Evolutionary conservation across 768 basidiomycete species (phyloP), one percentile per base, ranked within the genome.

Genomic region (Tylopilus balloui): DNA sequence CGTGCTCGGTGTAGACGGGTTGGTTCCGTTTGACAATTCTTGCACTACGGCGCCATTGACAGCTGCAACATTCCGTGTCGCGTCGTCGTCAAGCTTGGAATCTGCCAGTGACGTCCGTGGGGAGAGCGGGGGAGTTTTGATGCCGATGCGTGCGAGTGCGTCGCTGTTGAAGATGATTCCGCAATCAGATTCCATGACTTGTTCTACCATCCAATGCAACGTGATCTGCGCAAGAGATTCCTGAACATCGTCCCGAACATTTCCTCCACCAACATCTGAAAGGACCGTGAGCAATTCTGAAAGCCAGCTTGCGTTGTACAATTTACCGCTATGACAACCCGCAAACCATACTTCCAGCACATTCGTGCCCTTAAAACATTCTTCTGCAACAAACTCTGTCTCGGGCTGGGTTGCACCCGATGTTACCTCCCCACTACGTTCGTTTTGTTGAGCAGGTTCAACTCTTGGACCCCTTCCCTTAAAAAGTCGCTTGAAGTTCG

Each of bases 271-370:
- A 17, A 90, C 71, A 60, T 89, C 87, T 86, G 42, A 21, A 44
- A 41, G 32, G 32, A 27, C 8, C 7, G 2, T 47, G 2, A 52
- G 51, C 17, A 39, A 47, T 41, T 31, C 20, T 17, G 7, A 39
- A 35, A 45, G n/a, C 15, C 11, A 38, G 24, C 8, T 19, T 1
- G 27, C 10, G 2, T 17, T 34, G 17, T 29, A 3, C 32, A 27
- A 39, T 24, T 4, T 12, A 88, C 87, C 87, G 36, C 68, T 62
- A 57, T 90, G 88, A 52, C 80, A 79, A 2, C 88, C 88, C 6
- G 79, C 57, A 57, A 92, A 92, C 87, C 87, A 92, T 3, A 90
- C 86, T 61, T 92, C 88, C 12, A 81, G 61, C 13, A 88, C 80
- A 63, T 88, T 80, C 3, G 78, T 68, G 21, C 7, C 6, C 7